Percentiles rank a stretch among this genome's conserved stretches.
Conservation (phyloP, 1,139 yeast genomes). For the Saccharomyces pastorianus region DNA sequence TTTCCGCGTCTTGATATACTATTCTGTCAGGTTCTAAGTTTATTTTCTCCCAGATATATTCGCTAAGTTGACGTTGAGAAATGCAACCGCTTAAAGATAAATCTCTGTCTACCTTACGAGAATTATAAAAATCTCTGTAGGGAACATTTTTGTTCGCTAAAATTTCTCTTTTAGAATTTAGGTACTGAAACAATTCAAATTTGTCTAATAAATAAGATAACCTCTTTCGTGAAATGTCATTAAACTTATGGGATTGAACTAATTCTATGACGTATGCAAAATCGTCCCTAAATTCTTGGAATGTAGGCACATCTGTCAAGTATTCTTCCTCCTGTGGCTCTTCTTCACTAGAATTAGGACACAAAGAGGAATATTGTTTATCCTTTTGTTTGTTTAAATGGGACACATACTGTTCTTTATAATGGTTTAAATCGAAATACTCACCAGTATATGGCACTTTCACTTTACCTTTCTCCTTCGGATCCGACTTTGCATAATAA, state of each 20-base stretch:
- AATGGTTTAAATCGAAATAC: constrained; percentile 22
- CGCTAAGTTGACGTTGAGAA: constrained; percentile 89
- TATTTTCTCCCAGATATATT: constrained; percentile 86
- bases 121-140: constrained; percentile 93
- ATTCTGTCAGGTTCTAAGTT: constrained; percentile 29
- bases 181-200: constrained; percentile 27
- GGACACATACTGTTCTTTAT: constrained; percentile 6
- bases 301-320: constrained; percentile 13
- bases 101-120: constrained; percentile 93
- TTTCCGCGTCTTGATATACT: constrained; percentile 15
- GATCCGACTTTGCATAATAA: not conserved
- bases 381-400: not conserved
- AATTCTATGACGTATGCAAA: constrained; percentile 13
- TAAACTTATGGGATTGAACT: constrained; percentile 13
- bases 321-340: constrained; percentile 1
- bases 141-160: constrained; percentile 53
- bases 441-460: constrained; percentile 25
- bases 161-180: constrained; percentile 26
- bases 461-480: not conserved
- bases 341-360: not conserved
- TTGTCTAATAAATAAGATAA: constrained; percentile 22
- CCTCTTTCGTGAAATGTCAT: constrained; percentile 21
- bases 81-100: constrained; percentile 95
- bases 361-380: not conserved
- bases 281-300: constrained; percentile 20